These are phyloP conservation scores for Zygosaccharomyces sapae DNA, from an alignment of 1,139 yeast species.

Conservation along the genomic window DNA sequence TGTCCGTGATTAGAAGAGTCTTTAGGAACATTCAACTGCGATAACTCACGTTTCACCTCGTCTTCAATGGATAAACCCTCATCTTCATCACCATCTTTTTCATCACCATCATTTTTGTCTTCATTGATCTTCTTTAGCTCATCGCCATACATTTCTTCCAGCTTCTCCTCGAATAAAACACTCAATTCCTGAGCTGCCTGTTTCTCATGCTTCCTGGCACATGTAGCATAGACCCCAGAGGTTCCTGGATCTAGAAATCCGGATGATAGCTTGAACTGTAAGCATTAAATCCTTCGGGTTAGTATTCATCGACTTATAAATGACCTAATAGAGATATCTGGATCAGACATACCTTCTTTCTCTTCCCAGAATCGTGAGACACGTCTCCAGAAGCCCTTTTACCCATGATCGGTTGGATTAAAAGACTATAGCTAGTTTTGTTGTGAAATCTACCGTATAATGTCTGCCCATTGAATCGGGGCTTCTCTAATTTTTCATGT, in stretches of 20 bases:
- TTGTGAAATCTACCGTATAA: neutral
- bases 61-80: conserved; percentile 64
- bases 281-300: conserved; percentile 12
- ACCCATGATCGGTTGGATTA: conserved; percentile 5
- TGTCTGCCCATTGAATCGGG: no score
- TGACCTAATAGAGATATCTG: neutral
- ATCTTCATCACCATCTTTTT: conserved; percentile 33
- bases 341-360: conserved; percentile 12
- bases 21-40: conserved; percentile 46
- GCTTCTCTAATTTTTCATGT: neutral
- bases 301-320: neutral
- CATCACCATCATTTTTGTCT: conserved; percentile 37
- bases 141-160: conserved; percentile 49
- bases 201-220: conserved; percentile 72
- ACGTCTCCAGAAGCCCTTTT: conserved; percentile 8
- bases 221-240: conserved; percentile 80
- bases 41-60: conserved; percentile 64
- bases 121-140: conserved; percentile 38
- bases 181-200: conserved; percentile 71
- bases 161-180: conserved; percentile 55
- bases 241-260: conserved; percentile 64
- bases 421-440: neutral
- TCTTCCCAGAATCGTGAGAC: conserved; percentile 10
- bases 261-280: conserved; percentile 28
- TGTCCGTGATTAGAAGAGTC: conserved; percentile 28